Evolutionary conservation across 106 monocot species (phyloP).

Genomic region (Posidonia australis): DNA sequence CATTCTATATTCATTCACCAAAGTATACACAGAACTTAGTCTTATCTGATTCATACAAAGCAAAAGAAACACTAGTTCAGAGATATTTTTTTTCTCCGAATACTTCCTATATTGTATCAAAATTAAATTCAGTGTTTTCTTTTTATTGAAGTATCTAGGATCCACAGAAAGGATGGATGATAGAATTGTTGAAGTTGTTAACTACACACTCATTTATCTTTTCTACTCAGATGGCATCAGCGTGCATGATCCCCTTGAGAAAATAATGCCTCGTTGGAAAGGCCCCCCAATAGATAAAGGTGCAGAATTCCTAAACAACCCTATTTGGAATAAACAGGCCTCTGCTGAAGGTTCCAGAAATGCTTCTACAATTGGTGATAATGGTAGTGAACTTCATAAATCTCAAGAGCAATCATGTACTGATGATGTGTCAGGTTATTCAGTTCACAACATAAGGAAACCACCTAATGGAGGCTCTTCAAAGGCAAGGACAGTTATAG

Average conservation of each 20-base stretch:
- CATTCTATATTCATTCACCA: no score
- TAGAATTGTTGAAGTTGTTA: not conserved
- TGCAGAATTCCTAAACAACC: conserved; percentile 38
- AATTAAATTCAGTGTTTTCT: not conserved
- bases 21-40: no score
- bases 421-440: conserved; percentile 1
- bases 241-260: conserved; percentile 59
- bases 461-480: conserved; percentile 10
- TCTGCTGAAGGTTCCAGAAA: conserved; percentile 4
- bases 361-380: not conserved
- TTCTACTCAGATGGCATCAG: conserved; percentile 64
- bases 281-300: conserved; percentile 34
- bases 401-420: conserved; percentile 17
- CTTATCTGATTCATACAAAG: no score
- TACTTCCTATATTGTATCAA: no score
- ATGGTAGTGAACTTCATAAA: conserved; percentile 16
- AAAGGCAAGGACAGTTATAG: conserved; percentile 39
- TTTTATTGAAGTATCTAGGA: not conserved
- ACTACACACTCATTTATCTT: not conserved
- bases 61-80: no score
- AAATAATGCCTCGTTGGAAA: conserved; percentile 76
- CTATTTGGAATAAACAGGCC: not conserved
- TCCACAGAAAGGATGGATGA: no score
- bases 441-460: conserved; percentile 17
- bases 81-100: no score